Evolutionary conservation across 2,329 filamentous ascomycete genomes (phyloP).

Genomic region (Cladosporium sp.): DNA sequence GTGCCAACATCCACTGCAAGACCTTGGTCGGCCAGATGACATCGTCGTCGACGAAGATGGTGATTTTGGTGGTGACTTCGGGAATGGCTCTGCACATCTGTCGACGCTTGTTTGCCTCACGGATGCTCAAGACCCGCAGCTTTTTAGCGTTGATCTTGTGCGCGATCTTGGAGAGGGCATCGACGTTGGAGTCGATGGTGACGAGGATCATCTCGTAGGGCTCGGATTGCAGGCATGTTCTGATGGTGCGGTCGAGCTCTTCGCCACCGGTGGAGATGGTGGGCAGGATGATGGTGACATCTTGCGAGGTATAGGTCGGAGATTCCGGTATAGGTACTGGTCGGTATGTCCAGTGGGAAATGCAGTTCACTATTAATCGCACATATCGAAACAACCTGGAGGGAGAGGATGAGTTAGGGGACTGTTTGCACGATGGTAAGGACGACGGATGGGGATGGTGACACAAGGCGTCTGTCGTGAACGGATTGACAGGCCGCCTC

Average conservation of each 20-base stretch:
- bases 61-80: slow-evolving; percentile 75
- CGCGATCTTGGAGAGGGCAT: slow-evolving; percentile 46
- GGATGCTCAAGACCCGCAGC: slow-evolving; percentile 69
- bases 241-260: slow-evolving; percentile 74
- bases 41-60: slow-evolving; percentile 91
- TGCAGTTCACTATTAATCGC: slow-evolving; percentile 76
- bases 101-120: slow-evolving; percentile 89
- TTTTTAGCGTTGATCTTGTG: slow-evolving; percentile 57
- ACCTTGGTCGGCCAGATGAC: slow-evolving; percentile 86
- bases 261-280: slow-evolving; percentile 85
- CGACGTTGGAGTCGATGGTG: slow-evolving; percentile 75
- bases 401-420: not conserved
- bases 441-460: not conserved
- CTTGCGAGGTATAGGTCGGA: slow-evolving; percentile 70
- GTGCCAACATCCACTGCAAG: slow-evolving; percentile 85
- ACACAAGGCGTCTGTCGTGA: not conserved
- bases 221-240: slow-evolving; percentile 67
- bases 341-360: slow-evolving; percentile 81
- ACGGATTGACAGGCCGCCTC: not conserved
- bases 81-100: slow-evolving; percentile 91
- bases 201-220: slow-evolving; percentile 75
- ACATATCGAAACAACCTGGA: slow-evolving; percentile 80
- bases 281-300: slow-evolving; percentile 92
- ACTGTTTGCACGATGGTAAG: not conserved
- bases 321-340: slow-evolving; percentile 77